Evolutionary conservation across 768 basidiomycete species (phyloP), one percentile per base, ranked within the genome.

Genomic region (Cystobasidium ongulense): DNA sequence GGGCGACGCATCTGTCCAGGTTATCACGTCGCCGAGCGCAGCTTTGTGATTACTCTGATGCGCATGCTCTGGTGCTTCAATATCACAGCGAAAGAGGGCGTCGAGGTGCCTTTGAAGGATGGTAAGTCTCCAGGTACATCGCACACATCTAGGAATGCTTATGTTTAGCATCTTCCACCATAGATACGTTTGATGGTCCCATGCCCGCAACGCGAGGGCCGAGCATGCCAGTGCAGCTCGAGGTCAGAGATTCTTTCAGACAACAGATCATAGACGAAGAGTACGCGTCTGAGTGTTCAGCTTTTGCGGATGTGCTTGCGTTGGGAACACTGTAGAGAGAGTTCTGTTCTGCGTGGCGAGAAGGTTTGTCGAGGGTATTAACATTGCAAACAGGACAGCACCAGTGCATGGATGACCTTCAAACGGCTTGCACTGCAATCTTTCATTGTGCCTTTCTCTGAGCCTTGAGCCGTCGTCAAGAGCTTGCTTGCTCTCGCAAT

Each of bases 141-240:
- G 13, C 18, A 11, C 57, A 11, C 25, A n/a, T n/a, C n/a, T n/a
- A 25, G 33, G 33, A 11, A 11, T 13, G 25, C 23, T 25, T 11
- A 35, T 35, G 23, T 11, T 25, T 31, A 27, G 18, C 25, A 63
- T 5, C 39, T 35, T 35, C 29, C 33, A n/a, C 18, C 7, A 41
- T 18, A 41, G 63, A 65, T 65, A 29, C 63, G 23, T 65, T 39
- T 18, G 63, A 65, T 41, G 63, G 63, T 43, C 63, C 63, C 5
- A 65, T 65, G 63, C 63, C 63, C 21, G 63, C 63, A 10, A 65
- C 63, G 29, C 63, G 63, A 29, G 63, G 63, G 4, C 13, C 36
- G 11, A 29, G 7, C 17, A 65, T 65, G 63, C 63, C 63, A 11
- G 63, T 65, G 23, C 25, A 65, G 27, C 63, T 65, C 35, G 27